phyloP scores from a whole-genome alignment of 345 rosid species.

The Murraya koenigii region DNA sequence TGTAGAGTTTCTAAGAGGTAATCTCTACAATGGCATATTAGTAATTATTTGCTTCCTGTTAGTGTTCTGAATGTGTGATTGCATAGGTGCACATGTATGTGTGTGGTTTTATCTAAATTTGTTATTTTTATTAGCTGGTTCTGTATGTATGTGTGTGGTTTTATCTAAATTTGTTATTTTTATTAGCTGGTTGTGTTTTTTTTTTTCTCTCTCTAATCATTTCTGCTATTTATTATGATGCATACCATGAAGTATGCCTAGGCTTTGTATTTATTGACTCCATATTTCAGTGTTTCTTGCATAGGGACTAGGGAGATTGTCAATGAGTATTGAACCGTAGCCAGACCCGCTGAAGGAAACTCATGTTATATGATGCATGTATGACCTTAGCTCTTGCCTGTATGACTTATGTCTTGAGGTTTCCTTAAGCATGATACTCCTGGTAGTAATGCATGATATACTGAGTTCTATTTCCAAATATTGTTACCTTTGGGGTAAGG shows the following conservation, averaged over 20 bases:
- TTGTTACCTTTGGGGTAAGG: neutral
- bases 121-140: neutral
- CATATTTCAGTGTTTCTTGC: neutral
- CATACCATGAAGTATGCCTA: no score
- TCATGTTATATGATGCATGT: neutral
- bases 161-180: neutral
- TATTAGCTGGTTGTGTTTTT: neutral
- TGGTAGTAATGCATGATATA: neutral
- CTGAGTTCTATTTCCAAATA: neutral
- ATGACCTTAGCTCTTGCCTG: neutral
- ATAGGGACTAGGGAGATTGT: neutral
- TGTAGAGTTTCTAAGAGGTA: constrained; percentile 85
- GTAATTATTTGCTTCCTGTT: neutral
- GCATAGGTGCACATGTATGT: neutral
- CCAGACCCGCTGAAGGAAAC: neutral
- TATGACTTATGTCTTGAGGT: no score
- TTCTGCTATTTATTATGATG: neutral
- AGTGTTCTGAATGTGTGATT: neutral
- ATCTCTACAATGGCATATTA: constrained; percentile 3
- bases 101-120: neutral
- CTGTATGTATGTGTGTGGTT: neutral
- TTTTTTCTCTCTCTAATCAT: neutral
- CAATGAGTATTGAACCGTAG: neutral
- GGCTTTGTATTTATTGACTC: neutral
- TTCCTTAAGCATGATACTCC: neutral